Evolutionary conservation across 768 basidiomycete species (phyloP), one percentile per base, ranked within the genome.

Genomic region (Lactifluus pinguis): DNA sequence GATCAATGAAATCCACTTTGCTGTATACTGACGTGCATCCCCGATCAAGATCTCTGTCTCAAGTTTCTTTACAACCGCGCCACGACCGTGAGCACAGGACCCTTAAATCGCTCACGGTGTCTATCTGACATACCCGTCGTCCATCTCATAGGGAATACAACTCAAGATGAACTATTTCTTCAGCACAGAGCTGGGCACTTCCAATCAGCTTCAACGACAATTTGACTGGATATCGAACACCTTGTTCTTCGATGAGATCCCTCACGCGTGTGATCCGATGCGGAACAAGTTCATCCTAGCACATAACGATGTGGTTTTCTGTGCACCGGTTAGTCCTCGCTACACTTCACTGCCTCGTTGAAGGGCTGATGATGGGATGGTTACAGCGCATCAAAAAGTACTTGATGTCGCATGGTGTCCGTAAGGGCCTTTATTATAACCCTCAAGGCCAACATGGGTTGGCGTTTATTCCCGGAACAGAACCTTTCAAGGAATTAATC

Each of bases 211-310:
- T 49, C 87, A 86, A 66, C 79, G 89, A 30, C 83, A 90, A 69
- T 91, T 91, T 66, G 86, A 88, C 68, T 94, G 91, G 92, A 78
- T 83, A 42, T 82, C 88, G 11, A 97, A 97, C 69, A 85, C 89
- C 10, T 76, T 98, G 11, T 98, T 89, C 84, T 89, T 83, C 62
- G 90, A 94, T 72, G 89, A 95, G 67, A 92, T 95, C 49, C 89
- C 91, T 1, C 79, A 92, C 68, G 87, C 86, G 15, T 74, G 77
- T 15, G 84, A 93, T 70, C 79, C 84, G 1, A 65, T 75, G 38
- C 85, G 82, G 68, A 82, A 86, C 0, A 72, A 85, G 53, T 89
- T 92, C 70, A 76, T 95, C 63, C 76, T 97, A 17, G 90, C 92
- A n/a, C 90, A 87, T 2, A 79, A 83, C 62, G 94, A 97, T 66